These are phyloP conservation scores for Sordariomycetes sp. DNA, from an alignment of 2,329 filamentous ascomycete genomes.

Conservation along the genomic window DNA sequence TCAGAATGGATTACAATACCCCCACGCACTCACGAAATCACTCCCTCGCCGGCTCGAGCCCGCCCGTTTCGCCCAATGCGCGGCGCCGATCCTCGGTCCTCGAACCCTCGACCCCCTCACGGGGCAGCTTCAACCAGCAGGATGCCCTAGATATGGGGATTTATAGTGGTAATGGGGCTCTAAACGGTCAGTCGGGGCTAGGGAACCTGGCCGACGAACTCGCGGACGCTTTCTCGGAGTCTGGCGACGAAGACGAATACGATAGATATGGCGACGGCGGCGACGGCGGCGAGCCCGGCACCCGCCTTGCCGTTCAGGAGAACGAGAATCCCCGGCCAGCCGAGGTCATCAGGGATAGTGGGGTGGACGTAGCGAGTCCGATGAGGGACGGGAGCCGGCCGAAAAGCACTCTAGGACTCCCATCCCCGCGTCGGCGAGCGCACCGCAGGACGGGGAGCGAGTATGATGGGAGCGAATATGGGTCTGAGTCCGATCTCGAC, in stretches of 20 bases:
- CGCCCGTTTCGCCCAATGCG: conserved; percentile 22
- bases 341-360: conserved; percentile 24
- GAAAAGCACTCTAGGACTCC: conserved; percentile 27
- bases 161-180: conserved; percentile 18
- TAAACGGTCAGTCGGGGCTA: conserved; percentile 38
- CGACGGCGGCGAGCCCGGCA: conserved; percentile 26
- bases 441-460: conserved; percentile 41
- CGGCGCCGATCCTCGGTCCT: conserved; percentile 34
- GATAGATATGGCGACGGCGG: conserved; percentile 38
- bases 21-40: conserved; percentile 46
- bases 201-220: conserved; percentile 74
- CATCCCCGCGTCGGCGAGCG: conserved; percentile 24
- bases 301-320: conserved; percentile 9
- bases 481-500: conserved; percentile 58
- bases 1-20: conserved; percentile 31
- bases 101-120: conserved; percentile 33
- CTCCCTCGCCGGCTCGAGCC: conserved; percentile 36
- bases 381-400: conserved; percentile 11
- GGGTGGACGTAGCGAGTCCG: conserved; percentile 21
- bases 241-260: conserved; percentile 46
- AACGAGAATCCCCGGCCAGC: conserved; percentile 11
- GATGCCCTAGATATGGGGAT: conserved; percentile 32
- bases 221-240: conserved; percentile 57
- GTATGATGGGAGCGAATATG: conserved; percentile 65
- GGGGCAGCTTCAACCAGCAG: conserved; percentile 32